Conservation (phyloP, 2,329 filamentous ascomycete species). For the Apiospora sp. region DNA sequence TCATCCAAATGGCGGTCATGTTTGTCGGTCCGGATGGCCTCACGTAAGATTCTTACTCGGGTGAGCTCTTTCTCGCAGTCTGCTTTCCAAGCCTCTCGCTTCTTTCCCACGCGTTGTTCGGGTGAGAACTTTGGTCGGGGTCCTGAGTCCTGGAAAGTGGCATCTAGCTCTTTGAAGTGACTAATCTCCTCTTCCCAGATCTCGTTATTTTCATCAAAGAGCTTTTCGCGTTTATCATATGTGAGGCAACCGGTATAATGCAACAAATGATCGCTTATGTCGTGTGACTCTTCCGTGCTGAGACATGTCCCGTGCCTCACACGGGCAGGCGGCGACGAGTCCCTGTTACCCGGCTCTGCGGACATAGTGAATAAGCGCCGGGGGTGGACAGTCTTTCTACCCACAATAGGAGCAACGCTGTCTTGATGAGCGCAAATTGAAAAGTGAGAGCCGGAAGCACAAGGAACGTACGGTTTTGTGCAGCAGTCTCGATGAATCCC, state of each 20-base stretch:
- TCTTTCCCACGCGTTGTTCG: constrained; percentile 11
- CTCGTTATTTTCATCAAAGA: constrained; percentile 25
- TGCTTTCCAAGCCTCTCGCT: constrained; percentile 30
- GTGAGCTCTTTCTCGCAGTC: constrained; percentile 31
- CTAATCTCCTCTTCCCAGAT: constrained; percentile 29
- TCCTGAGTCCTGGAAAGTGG: background rate
- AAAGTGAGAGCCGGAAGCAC: too few relatives aligned
- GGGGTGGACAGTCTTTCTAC: too few relatives aligned
- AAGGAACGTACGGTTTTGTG: too few relatives aligned
- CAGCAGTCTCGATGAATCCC: background rate
- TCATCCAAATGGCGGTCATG: constrained; percentile 32
- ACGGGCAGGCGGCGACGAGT: background rate
- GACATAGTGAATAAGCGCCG: background rate
- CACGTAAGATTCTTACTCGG: constrained; percentile 35
- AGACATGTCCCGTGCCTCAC: constrained; percentile 28
- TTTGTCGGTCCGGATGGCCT: constrained; percentile 26
- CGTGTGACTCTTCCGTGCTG: constrained; percentile 30
- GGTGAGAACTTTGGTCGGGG: background rate
- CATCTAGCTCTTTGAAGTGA: constrained; percentile 20
- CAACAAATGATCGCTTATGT: constrained; percentile 35
- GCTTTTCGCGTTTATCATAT: constrained; percentile 29
- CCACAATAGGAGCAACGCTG: too few relatives aligned
- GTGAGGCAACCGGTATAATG: constrained; percentile 38
- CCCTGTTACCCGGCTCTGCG: background rate
- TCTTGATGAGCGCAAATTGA: too few relatives aligned